Evolutionary conservation across 805 yeast genomes (phyloP), one percentile per base, ranked within the genome.

Genomic region (Tetrapisispora namnaoensis): DNA sequence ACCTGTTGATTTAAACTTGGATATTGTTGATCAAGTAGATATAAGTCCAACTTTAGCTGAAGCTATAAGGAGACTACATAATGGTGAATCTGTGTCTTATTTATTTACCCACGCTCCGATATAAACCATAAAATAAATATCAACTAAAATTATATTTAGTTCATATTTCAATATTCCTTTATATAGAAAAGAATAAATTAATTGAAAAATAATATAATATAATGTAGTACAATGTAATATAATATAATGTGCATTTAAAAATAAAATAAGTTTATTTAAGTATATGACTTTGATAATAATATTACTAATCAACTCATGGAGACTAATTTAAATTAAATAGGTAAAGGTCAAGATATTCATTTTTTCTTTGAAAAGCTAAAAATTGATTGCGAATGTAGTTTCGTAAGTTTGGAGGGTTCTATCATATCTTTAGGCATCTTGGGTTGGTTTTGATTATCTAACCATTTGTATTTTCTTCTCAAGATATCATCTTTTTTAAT

Each of bases 71-170:
- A 79, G 95, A 69, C 75, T 86, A 63, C 95, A 86, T 67, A 83
- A 85, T 59, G 95, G 95, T 69, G 95, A 86, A 70, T 82, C 90
- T 67, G 81, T 86, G 50, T 82, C 89, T 11, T 86, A 82, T 67
- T 71, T 86, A 54, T 86, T 86, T 69, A 82, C 57, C 28, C 58
- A 63, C 54, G 65, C 64, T 37, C 68, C 68, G 18, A 57, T 61
- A 39, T 63, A 24, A 24, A 4, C 28, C 8, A 24, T 6, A 24
- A 24, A 24, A 24, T 24, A 24, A 24, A 24, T 24, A 24, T 24
- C 28, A 8, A 24, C 28, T 24, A 24, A 24, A 24, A 24, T 8
- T 24, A 24, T 24, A 24, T 24, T 24, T 24, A 24, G 28, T 24
- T 24, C 8, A 8, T 24, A 24, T 24, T 24, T 24, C 28, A 24